These are phyloP conservation scores for Spergularia marina DNA, from an alignment of 148 eudicot species.

Conservation along the genomic window DNA sequence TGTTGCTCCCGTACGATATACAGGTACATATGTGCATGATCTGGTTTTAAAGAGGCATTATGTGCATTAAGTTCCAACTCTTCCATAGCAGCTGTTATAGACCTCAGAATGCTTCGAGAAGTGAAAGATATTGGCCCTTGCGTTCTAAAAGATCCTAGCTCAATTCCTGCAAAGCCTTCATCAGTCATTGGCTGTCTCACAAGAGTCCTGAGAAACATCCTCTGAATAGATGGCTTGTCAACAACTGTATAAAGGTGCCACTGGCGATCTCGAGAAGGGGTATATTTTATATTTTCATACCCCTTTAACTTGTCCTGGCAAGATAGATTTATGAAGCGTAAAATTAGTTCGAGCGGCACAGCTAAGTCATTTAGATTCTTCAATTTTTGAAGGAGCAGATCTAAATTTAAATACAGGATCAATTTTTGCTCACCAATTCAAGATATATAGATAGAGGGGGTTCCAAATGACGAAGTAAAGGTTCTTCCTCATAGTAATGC, in stretches of 20 bases:
- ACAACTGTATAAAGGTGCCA: conserved; percentile 92
- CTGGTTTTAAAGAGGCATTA: conserved; percentile 72
- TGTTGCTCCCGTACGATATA: conserved; percentile 81
- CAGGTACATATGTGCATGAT: conserved; percentile 96
- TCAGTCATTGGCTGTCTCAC: conserved; percentile 82
- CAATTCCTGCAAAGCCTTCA: conserved; percentile 73
- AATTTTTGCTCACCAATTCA: conserved; percentile 61
- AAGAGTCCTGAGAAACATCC: conserved; percentile 93
- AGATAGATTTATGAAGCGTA: conserved; percentile 14
- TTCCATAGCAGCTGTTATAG: conserved; percentile 87
- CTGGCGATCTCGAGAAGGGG: conserved; percentile 94
- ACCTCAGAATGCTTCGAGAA: conserved; percentile 90
- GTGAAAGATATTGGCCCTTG: conserved; percentile 59
- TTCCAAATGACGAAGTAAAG: conserved; percentile 88
- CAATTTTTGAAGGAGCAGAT: background rate
- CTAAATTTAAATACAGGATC: background rate
- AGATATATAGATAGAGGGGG: conserved; percentile 97
- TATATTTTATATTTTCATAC: conserved; percentile 70
- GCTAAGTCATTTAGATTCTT: background rate
- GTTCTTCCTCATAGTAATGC: conserved; percentile 73
- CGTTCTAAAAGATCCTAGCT: conserved; percentile 40
- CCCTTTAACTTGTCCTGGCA: conserved; percentile 89
- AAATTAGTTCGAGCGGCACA: conserved; percentile 12
- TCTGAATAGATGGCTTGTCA: conserved; percentile 76
- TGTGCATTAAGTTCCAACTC: conserved; percentile 95